Conservation (phyloP, 2,329 filamentous ascomycete genomes). For the Raffaelea arxii region DNA sequence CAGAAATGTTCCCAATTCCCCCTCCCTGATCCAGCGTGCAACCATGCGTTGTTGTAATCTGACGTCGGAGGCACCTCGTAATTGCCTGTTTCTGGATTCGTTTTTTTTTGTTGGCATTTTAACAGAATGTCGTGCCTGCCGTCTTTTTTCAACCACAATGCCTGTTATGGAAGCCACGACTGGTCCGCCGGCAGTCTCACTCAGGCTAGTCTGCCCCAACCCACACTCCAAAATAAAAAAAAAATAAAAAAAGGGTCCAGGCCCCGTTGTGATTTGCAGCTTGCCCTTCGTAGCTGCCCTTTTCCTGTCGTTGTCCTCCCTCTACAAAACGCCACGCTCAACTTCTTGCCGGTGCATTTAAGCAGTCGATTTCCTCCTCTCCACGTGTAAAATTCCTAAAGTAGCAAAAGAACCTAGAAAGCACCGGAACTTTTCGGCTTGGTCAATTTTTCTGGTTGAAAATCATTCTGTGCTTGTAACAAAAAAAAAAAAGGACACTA, state of each 20-base stretch:
- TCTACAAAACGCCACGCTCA: too few relatives aligned
- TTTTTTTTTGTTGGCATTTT: not conserved
- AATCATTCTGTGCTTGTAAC: too few relatives aligned
- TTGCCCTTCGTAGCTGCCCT: not conserved
- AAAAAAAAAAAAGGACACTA: too few relatives aligned
- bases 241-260: not conserved
- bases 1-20: too few relatives aligned
- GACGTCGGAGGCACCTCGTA: not conserved
- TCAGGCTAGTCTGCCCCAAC: too few relatives aligned
- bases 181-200: not conserved
- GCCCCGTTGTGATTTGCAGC: not conserved
- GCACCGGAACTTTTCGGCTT: too few relatives aligned
- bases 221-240: not conserved
- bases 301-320: not conserved
- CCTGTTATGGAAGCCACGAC: not conserved
- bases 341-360: not conserved
- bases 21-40: too few relatives aligned
- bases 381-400: slow-evolving; percentile 8
- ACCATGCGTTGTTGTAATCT: too few relatives aligned
- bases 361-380: not conserved
- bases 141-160: not conserved
- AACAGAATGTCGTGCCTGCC: not conserved
- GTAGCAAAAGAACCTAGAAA: too few relatives aligned
- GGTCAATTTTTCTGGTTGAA: too few relatives aligned
- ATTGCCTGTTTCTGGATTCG: not conserved